Evolutionary conservation across 2,329 filamentous ascomycete species (phyloP).

Genomic region (Penicillium crustosum): DNA sequence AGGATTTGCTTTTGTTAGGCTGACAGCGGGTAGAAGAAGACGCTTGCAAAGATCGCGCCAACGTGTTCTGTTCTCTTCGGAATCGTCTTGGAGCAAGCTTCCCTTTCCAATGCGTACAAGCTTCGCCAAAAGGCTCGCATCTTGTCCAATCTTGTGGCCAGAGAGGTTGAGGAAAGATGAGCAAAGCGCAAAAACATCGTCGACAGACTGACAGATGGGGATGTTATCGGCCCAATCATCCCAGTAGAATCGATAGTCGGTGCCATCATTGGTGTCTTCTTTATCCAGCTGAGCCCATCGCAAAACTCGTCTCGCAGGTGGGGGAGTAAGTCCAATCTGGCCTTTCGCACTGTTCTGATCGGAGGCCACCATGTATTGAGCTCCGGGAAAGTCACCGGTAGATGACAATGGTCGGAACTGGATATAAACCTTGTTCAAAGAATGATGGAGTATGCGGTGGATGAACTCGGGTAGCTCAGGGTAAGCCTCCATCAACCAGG

Average conservation of each 20-base stretch:
- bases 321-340: conserved; percentile 60
- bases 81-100: conserved; percentile 69
- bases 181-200: conserved; percentile 87
- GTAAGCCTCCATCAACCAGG: conserved; percentile 85
- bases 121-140: conserved; percentile 74
- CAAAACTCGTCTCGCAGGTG: conserved; percentile 64
- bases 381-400: conserved; percentile 46
- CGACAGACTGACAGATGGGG: conserved; percentile 83
- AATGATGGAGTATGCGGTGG: conserved; percentile 81
- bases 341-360: conserved; percentile 73
- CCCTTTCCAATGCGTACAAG: conserved; percentile 80
- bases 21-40: conserved; percentile 82
- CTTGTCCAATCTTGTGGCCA: conserved; percentile 85
- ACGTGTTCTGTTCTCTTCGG: conserved; percentile 67
- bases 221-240: conserved; percentile 95
- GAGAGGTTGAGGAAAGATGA: conserved; percentile 80
- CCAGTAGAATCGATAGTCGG: conserved; percentile 89
- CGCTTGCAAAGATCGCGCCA: conserved; percentile 85
- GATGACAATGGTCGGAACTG: conserved; percentile 50
- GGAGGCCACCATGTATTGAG: conserved; percentile 51
- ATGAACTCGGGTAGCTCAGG: conserved; percentile 78
- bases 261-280: conserved; percentile 70
- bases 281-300: conserved; percentile 84
- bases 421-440: conserved; percentile 71
- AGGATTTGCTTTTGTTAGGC: conserved; percentile 80